Base-by-base conservation (phyloP, 805 yeast genomes). In the Wickerhamomyces strasburgensis region DNA sequence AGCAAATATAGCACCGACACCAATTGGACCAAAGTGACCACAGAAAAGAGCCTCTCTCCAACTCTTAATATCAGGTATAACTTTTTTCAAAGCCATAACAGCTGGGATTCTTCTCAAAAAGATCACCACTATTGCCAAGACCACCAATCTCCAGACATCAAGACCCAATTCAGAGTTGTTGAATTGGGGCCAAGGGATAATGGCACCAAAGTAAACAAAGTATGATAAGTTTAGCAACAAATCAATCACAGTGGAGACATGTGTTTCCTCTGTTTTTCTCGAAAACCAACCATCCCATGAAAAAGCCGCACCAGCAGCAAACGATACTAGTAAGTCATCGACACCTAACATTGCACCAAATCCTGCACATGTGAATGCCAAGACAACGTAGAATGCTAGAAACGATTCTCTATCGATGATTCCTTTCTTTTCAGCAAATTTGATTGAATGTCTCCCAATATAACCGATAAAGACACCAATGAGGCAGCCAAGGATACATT, bases 21-120 rank as follows among this genome's bases (percentile, higher is more conserved):
- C 97, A 54, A 88, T 84, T 2, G 97, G 96, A 10, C 97, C 97
- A 59, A 88, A 88, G 62, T 88, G 96, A 16, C 96, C 96, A 56
- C 93, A 86, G 58, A 88, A 88, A 5, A 87, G 56, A 0, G 96
- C 96, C 58, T 88, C 97, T 56, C 95, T 75, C 95, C 96, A 88
- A 10, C 85, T 73, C 48, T 85, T 79, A 19, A 88, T 75, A 55
- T 87, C 96, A 0, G 96, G 96, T 3, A 85, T 81, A 16, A 86
- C 56, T 0, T 89, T 87, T 53, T 84, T 84, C 34, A 84, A 64
- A 1, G 76, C 69, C 29, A 87, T 52, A 30, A 87, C 84, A 1
- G 85, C 86, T 0, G 97, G 97, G 9, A 88, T 66, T 45, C 97
- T 70, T 47, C 96, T 71, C 44, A 87, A 67, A 35, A 85, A 72